Evolutionary conservation across 371 early-diverging fungal genomes (phyloP).

Genomic region (Mucor piriformis): DNA sequence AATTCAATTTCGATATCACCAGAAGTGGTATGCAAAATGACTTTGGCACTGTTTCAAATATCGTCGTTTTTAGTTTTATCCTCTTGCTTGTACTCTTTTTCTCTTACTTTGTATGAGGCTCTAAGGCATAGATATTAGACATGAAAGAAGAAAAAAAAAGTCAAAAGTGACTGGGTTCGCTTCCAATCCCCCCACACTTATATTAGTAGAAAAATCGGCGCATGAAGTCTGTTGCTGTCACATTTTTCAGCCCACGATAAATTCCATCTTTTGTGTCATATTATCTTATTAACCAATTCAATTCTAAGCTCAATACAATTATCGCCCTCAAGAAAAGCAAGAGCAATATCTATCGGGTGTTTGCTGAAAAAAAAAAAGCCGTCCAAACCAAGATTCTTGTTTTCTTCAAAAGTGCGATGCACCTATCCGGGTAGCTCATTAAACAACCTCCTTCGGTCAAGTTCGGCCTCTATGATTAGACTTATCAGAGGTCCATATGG

Average conservation of each 20-base stretch:
- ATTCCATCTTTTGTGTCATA: too few relatives aligned
- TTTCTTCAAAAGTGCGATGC: background rate
- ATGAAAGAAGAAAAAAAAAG: conserved; percentile 22
- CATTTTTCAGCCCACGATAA: too few relatives aligned
- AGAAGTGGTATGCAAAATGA: conserved; percentile 82
- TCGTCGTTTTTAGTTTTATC: background rate
- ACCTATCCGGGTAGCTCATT: background rate
- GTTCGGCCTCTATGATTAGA: background rate
- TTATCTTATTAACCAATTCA: too few relatives aligned
- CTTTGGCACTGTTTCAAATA: conserved; percentile 71
- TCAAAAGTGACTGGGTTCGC: background rate
- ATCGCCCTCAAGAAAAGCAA: too few relatives aligned
- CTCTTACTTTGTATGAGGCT: conserved; percentile 71
- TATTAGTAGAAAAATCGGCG: too few relatives aligned
- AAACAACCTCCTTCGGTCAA: background rate
- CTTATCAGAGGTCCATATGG: too few relatives aligned
- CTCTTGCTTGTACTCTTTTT: conserved; percentile 47
- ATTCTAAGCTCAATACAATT: too few relatives aligned
- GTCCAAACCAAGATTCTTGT: too few relatives aligned
- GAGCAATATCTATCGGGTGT: too few relatives aligned
- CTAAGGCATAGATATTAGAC: conserved; percentile 76
- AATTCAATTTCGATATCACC: conserved; percentile 93
- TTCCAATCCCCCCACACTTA: too few relatives aligned
- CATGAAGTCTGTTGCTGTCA: too few relatives aligned
- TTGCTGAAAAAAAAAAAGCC: too few relatives aligned